These are phyloP conservation scores for Tilletia walkeri DNA, from an alignment of 1,284 basidiomycete species.

Conservation along the genomic window DNA sequence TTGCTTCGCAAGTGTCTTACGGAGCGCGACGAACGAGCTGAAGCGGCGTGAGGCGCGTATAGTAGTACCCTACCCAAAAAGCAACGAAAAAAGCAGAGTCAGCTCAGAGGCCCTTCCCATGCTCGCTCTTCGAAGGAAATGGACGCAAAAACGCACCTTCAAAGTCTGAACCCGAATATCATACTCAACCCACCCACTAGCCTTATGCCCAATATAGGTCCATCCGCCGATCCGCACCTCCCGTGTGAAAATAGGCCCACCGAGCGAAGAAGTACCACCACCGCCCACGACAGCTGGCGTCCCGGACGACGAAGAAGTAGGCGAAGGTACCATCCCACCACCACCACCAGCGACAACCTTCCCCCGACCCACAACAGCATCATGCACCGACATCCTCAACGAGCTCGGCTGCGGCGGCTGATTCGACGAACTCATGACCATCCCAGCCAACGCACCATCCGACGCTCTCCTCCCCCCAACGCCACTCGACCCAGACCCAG, in stretches of 20 bases:
- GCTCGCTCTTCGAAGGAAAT: background rate
- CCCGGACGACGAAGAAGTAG: no score
- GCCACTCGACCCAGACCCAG: background rate
- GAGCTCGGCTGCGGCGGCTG: no score
- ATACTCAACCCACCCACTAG: slow-evolving; percentile 47
- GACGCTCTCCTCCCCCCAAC: background rate
- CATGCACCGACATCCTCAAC: no score
- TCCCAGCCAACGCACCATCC: background rate
- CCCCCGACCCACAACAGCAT: no score
- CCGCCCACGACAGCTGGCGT: no score
- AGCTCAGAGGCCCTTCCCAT: background rate
- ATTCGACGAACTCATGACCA: background rate
- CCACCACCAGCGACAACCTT: no score
- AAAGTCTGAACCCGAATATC: slow-evolving; percentile 38
- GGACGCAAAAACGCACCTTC: slow-evolving; percentile 22
- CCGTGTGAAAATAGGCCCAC: slow-evolving; percentile 28
- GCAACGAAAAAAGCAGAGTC: background rate
- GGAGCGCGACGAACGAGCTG: slow-evolving; percentile 35
- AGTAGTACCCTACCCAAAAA: slow-evolving; percentile 24
- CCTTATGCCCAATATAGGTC: slow-evolving; percentile 40
- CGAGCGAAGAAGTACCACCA: no score
- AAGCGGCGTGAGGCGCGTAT: slow-evolving; percentile 36
- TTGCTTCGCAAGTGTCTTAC: slow-evolving; percentile 18
- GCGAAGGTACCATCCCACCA: no score
- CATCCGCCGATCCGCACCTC: slow-evolving; percentile 44